Base-by-base conservation (phyloP, 140 eudicot genomes). In the Erigeron philadelphicus region DNA sequence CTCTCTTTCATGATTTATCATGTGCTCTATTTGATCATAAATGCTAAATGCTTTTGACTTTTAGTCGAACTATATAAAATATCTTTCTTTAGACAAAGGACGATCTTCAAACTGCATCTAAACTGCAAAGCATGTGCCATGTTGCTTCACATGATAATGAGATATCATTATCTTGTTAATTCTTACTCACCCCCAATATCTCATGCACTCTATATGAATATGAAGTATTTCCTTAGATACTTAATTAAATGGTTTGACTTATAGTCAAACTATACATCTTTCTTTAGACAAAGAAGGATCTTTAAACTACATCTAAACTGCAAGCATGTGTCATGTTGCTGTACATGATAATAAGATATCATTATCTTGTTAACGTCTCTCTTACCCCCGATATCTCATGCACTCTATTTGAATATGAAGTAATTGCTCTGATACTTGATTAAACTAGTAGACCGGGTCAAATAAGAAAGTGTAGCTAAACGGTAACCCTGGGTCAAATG, bases 231-330 rank as follows among this genome's bases (percentile, higher is more conserved):
- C 5, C 38, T 31, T 31, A 21, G 25, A 21, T 21, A 21, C 25
- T 21, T 21, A 59, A 59, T 23, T 44, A 21, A 17, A 15, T 21
- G 41, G 48, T 47, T 61, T 71, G 58, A 71, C 58, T 25, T 15
- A 43, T 38, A 61, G 60, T 47, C 69, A 47, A 46, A 25, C 38
- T 11, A 8, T 40, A 54, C 15, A 18, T 43, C 13, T 15, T 42
- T 10, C 68, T 63, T 17, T 64, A 13, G 12, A 11, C 38, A 42
- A 64, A 15, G 49, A 44, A 64, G 10, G 11, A 18, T 31, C 38
- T 31, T 31, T 5, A 31, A 31, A 31, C 38, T 31, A 5, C 38
- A 31, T 31, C 38, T 31, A 31, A 31, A 31, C 38, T 31, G 38
- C 38, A 31, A 31, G 38, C 38, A 31, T 31, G 38, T 31, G 38